Base-by-base conservation (phyloP, 495 filamentous ascomycete species). In the Xylaria sp. region DNA sequence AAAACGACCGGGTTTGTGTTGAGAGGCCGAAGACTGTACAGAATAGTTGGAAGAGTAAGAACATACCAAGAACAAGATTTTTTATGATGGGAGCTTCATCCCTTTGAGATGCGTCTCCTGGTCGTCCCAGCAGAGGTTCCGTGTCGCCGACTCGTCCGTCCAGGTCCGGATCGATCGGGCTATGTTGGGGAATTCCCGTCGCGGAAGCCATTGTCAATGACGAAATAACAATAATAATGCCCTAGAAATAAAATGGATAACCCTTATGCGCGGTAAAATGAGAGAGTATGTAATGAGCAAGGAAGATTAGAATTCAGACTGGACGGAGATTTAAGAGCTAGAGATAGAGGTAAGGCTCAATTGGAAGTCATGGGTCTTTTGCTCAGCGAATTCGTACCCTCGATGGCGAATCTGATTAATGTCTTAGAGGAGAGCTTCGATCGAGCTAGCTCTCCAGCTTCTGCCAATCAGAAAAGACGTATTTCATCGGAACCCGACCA, bases 31-130 rank as follows among this genome's bases (percentile, higher is more conserved):
- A 61, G 19, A 61, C n/a, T 21, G 5, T n/a, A 19, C n/a, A 68
- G 17, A n/a, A 43, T 43, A 70, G 8, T 19, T 61, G 53, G 41
- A 69, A 12, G 67, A 63, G 55, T 61, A 40, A 50, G 29, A 44
- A 62, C 84, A 70, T 82, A 96, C 95, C 95, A 26, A 94, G 86
- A 63, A 93, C 81, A 29, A 97, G 83, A 74, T 98, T 98, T 69
- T 86, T 82, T 65, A 87, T 79, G 24, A 97, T 84, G 33, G 86
- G 81, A 70, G 89, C 82, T 4, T 85, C 80, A 19, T 91, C 87
- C 66, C 85, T 80, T 83, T 96, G 94, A 43, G 86, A 85, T 6
- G 89, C 92, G 82, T 93, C 91, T 65, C 93, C 93, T 29, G 88
- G 82, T 55, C 87, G 80, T 57, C 93, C 93, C 33, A 97, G 86